Evolutionary conservation across 371 early-diverging fungal species (phyloP).

Genomic region (Basidiobolus heterosporus): DNA sequence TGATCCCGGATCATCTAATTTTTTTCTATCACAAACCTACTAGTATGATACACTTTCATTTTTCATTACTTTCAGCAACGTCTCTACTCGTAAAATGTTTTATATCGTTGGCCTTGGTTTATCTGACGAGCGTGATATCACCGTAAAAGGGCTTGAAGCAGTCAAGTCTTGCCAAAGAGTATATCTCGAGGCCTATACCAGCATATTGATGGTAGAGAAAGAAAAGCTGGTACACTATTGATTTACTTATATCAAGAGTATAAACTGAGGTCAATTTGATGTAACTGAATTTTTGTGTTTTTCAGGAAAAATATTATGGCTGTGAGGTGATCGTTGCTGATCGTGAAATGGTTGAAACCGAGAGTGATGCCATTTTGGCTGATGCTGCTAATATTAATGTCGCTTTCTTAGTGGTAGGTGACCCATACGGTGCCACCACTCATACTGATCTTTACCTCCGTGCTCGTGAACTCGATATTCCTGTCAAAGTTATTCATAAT

Average conservation of each 20-base stretch:
- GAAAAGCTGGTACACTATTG: slow-evolving; percentile 41
- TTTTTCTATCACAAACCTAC: too few relatives aligned
- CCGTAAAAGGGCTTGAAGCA: slow-evolving; percentile 88
- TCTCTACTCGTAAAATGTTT: slow-evolving; percentile 38
- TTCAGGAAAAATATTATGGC: slow-evolving; percentile 68
- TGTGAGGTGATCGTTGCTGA: slow-evolving; percentile 74
- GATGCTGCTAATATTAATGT: slow-evolving; percentile 80
- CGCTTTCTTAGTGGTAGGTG: slow-evolving; percentile 96
- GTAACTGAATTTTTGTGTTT: slow-evolving; percentile 9
- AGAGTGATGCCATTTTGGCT: slow-evolving; percentile 74
- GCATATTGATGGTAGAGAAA: slow-evolving; percentile 75
- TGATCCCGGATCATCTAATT: too few relatives aligned
- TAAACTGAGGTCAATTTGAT: background rate
- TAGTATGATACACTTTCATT: too few relatives aligned
- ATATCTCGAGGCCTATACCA: slow-evolving; percentile 98
- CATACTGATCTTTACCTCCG: slow-evolving; percentile 95
- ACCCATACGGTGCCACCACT: slow-evolving; percentile 98
- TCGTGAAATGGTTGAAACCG: slow-evolving; percentile 93
- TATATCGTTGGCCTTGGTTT: slow-evolving; percentile 95
- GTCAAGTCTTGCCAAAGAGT: slow-evolving; percentile 74
- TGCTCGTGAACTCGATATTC: slow-evolving; percentile 74
- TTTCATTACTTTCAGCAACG: background rate
- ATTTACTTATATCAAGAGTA: background rate
- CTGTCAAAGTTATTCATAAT: slow-evolving; percentile 88
- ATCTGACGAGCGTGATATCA: slow-evolving; percentile 89